A percentile compares a stretch with the other conserved stretches of the same genome.
Conservation (phyloP, 495 filamentous ascomycete genomes). For the Clohesyomyces aquaticus region DNA sequence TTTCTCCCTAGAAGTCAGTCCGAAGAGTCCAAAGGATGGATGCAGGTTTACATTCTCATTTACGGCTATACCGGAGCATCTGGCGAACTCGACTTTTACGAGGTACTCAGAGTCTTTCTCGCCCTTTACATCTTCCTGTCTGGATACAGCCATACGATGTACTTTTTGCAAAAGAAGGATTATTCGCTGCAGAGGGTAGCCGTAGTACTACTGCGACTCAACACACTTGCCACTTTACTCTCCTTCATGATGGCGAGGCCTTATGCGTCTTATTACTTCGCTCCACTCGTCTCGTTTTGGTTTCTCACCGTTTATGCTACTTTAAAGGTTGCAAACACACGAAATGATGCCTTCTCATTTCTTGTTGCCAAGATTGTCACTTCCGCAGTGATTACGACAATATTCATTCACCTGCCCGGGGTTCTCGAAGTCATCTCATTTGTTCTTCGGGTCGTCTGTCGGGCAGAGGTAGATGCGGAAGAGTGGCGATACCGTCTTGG, state of each 20-base stretch:
- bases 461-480: slow-evolving; percentile 51
- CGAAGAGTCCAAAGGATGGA: slow-evolving; percentile 68
- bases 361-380: slow-evolving; percentile 55
- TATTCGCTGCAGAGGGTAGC: slow-evolving; percentile 58
- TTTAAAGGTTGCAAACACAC: slow-evolving; percentile 47
- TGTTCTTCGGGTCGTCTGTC: slow-evolving; percentile 46
- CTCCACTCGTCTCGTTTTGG: slow-evolving; percentile 63
- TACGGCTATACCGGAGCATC: slow-evolving; percentile 63
- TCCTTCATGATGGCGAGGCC: slow-evolving; percentile 62
- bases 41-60: slow-evolving; percentile 62
- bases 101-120: slow-evolving; percentile 59
- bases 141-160: slow-evolving; percentile 62
- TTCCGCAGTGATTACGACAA: slow-evolving; percentile 51
- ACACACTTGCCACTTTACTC: slow-evolving; percentile 57
- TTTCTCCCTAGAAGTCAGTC: slow-evolving; percentile 60
- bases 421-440: slow-evolving; percentile 52
- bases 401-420: slow-evolving; percentile 51
- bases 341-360: slow-evolving; percentile 51
- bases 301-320: slow-evolving; percentile 60
- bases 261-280: slow-evolving; percentile 65
- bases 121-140: slow-evolving; percentile 65
- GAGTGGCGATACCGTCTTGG: slow-evolving; percentile 54
- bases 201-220: slow-evolving; percentile 58
- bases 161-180: slow-evolving; percentile 57
- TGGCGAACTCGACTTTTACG: slow-evolving; percentile 56